Evolutionary conservation across 2,329 filamentous ascomycete species (phyloP), one percentile per base, ranked within the genome.

Genomic region (Aspergillus thermomutatus): DNA sequence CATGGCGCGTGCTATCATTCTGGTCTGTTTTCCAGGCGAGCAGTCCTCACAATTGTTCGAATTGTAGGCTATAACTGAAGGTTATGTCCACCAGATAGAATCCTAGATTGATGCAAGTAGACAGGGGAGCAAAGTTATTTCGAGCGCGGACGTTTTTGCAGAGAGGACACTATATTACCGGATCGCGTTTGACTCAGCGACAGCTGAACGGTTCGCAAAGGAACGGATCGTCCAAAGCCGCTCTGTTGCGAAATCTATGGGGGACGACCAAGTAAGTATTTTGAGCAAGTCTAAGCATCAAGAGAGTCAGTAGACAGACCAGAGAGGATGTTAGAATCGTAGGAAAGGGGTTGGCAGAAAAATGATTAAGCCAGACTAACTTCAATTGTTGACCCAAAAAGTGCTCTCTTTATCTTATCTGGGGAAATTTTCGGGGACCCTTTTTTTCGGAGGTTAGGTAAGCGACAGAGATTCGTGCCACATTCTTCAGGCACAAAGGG

Each of bases 1-100:
- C 90, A 95, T 95, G 65, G 50, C 78, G 60, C 50, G 52, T 50
- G 10, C 52, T 57, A 17, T 59, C 51, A 53, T 57, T 43, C 7
- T 64, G 50, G 49, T 62, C 23, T 47, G 43, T 17, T 55, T 54
- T 25, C n/a, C 6, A 31, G 28, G 10, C 6, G 10, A 43, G n/a
- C n/a, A 43, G 8, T 43, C 1, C 31, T 5, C 0, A 43, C 40
- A 23, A 43, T 55, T 49, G 59, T 60, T 23, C 64, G 60, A 49
- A 63, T 28, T 31, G 62, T 64, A 17, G 61, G 65, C 63, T 65
- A 31, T 40, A 34, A n/a, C 5, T n/a, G 49, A 34, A 23, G 31
- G 11, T 19, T 34, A 17, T 37, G 14, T 50, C n/a, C 25, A 40
- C 21, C 9, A 26, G 8, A 41, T 34, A 23, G 27, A 41, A 50